Conservation (phyloP, 108 stramenopile genomes). For the Skeletonema menzelii region DNA sequence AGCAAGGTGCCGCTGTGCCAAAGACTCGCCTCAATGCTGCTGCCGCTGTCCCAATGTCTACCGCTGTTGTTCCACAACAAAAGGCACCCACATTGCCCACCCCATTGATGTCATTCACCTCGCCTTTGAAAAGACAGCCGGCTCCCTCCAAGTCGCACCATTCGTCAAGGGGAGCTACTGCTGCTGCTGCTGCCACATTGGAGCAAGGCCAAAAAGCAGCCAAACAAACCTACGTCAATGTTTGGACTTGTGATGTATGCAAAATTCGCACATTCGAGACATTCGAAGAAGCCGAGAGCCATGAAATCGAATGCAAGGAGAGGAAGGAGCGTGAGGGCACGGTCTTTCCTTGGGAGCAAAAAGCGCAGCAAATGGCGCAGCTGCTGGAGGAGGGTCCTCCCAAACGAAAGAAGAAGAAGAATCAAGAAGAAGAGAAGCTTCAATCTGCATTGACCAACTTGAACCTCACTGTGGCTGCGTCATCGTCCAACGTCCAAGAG, state of each 20-base stretch:
- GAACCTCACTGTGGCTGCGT: neutral
- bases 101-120: neutral
- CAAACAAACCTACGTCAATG: neutral
- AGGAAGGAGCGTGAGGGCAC: constrained; percentile 12
- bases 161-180: neutral
- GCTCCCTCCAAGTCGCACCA: neutral
- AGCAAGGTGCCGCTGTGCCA: neutral
- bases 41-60: neutral
- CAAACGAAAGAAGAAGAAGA: constrained; percentile 1
- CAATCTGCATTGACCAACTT: neutral
- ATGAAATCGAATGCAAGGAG: constrained; percentile 26
- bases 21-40: neutral
- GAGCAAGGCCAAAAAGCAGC: neutral
- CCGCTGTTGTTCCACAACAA: neutral
- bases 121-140: neutral
- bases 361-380: neutral
- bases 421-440: constrained; percentile 4
- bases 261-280: constrained; percentile 33
- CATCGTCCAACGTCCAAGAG: neutral
- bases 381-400: neutral
- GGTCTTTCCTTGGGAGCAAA: constrained; percentile 17
- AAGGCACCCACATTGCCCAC: neutral
- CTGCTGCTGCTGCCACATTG: neutral
- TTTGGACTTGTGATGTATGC: constrained; percentile 33
- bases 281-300: constrained; percentile 23